Conservation (phyloP, 2,329 filamentous ascomycete species). For the Beauveria australis region DNA sequence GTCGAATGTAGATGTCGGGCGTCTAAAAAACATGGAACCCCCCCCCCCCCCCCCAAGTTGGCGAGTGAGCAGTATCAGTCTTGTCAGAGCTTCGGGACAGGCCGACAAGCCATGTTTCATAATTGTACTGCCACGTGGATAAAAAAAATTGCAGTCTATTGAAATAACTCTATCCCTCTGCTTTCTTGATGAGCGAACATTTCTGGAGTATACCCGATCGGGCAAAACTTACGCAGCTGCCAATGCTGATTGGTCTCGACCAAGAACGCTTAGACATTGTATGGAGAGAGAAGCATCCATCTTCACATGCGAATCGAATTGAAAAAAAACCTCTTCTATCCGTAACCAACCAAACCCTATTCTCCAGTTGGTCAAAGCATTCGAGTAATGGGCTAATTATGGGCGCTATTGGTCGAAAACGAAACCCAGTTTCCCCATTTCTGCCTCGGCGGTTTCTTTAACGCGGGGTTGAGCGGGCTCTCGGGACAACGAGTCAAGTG, state of each 20-base stretch:
- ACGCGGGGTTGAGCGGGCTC: conserved; percentile 4
- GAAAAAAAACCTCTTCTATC: too few species aligned
- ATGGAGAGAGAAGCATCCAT: not conserved
- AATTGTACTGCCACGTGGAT: not conserved
- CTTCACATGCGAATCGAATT: not conserved
- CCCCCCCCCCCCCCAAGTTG: too few species aligned
- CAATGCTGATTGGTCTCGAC: not conserved
- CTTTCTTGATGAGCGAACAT: not conserved
- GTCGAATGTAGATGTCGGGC: not conserved
- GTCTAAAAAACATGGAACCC: not conserved
- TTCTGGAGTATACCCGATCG: not conserved
- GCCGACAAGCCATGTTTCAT: not conserved
- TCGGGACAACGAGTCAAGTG: conserved; percentile 9
- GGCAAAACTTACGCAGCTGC: not conserved
- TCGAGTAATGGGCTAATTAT: not conserved
- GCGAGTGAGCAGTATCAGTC: not conserved
- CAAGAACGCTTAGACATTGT: not conserved
- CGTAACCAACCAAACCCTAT: not conserved
- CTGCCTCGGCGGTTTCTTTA: conserved; percentile 1
- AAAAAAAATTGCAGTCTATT: too few species aligned
- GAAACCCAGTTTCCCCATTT: not conserved
- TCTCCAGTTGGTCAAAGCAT: not conserved
- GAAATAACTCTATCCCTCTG: not conserved
- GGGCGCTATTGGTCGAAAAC: not conserved
- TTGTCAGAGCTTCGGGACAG: not conserved